Conservation (phyloP, 2,329 filamentous ascomycete species). For the Aureobasidium musti region DNA sequence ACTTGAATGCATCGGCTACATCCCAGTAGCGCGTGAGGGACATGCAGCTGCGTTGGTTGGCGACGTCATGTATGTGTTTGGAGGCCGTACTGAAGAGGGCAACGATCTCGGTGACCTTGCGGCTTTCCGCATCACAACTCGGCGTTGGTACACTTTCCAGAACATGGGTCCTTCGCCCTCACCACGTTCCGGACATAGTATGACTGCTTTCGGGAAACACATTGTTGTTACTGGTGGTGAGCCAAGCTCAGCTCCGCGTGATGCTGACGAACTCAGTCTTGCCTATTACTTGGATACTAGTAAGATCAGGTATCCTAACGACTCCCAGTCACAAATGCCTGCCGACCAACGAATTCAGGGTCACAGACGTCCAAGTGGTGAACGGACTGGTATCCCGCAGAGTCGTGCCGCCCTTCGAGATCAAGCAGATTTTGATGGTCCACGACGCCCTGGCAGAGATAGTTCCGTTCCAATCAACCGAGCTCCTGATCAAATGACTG, state of each 20-base stretch:
- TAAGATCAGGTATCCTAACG: slow-evolving; percentile 90
- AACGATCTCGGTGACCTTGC: slow-evolving; percentile 90
- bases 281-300: slow-evolving; percentile 91
- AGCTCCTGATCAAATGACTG: slow-evolving; percentile 44
- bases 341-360: slow-evolving; percentile 39
- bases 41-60: slow-evolving; percentile 92
- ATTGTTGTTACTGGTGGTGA: slow-evolving; percentile 92
- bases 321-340: slow-evolving; percentile 47
- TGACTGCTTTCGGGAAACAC: slow-evolving; percentile 92
- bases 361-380: slow-evolving; percentile 40
- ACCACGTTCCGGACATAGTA: slow-evolving; percentile 90
- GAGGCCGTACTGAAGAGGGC: slow-evolving; percentile 91
- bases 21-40: slow-evolving; percentile 88
- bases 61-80: slow-evolving; percentile 99
- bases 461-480: slow-evolving; percentile 36
- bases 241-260: slow-evolving; percentile 80
- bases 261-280: slow-evolving; percentile 81
- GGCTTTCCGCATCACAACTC: slow-evolving; percentile 77
- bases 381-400: slow-evolving; percentile 34
- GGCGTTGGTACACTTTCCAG: slow-evolving; percentile 98
- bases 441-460: slow-evolving; percentile 35
- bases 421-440: slow-evolving; percentile 34
- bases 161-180: slow-evolving; percentile 98
- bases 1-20: slow-evolving; percentile 96
- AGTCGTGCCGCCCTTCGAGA: slow-evolving; percentile 35